These are phyloP conservation scores for Penicillium cinerascens DNA, from an alignment of 495 filamentous ascomycete genomes.

Conservation along the genomic window DNA sequence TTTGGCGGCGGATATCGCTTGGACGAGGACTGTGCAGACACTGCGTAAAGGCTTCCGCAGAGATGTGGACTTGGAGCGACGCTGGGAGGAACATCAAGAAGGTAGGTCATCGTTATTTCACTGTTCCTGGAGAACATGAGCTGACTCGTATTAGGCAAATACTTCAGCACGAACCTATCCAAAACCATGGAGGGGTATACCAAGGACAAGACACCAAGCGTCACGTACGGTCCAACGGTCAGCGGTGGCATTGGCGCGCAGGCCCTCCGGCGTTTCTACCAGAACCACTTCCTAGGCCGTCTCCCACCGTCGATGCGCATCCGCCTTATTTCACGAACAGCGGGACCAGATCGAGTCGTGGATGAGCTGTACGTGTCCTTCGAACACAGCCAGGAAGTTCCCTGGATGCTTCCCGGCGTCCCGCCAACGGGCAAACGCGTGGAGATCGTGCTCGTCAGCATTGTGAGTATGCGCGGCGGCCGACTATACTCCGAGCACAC, in stretches of 20 bases:
- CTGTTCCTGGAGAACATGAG: no score
- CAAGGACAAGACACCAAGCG: conserved; percentile 45
- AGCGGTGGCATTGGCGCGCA: conserved; percentile 72
- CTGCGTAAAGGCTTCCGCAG: conserved; percentile 55
- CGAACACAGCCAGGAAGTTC: conserved; percentile 66
- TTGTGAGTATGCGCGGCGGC: conserved; percentile 71
- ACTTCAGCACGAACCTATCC: conserved; percentile 40
- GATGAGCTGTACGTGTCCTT: conserved; percentile 60
- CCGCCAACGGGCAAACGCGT: conserved; percentile 65
- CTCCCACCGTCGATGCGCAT: conserved; percentile 66
- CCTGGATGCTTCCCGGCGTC: conserved; percentile 79
- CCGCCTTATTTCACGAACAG: conserved; percentile 68
- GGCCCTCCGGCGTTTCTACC: conserved; percentile 69
- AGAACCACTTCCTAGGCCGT: conserved; percentile 65
- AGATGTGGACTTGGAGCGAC: conserved; percentile 56
- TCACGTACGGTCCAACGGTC: conserved; percentile 55
- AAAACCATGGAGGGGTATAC: conserved; percentile 55
- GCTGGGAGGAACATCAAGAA: conserved; percentile 58
- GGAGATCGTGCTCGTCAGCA: conserved; percentile 67
- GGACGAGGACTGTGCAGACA: conserved; percentile 49
- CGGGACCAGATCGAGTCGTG: conserved; percentile 57
- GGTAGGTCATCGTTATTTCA: conserved; percentile 30
- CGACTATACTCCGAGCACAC: conserved; percentile 79
- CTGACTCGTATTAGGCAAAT: conserved; percentile 35
- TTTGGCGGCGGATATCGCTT: conserved; percentile 51